A percentile compares a stretch with the other conserved stretches of the same genome.
Evolutionary conservation across 441 rosid species (phyloP).

Genomic region (Croton setiger): DNA sequence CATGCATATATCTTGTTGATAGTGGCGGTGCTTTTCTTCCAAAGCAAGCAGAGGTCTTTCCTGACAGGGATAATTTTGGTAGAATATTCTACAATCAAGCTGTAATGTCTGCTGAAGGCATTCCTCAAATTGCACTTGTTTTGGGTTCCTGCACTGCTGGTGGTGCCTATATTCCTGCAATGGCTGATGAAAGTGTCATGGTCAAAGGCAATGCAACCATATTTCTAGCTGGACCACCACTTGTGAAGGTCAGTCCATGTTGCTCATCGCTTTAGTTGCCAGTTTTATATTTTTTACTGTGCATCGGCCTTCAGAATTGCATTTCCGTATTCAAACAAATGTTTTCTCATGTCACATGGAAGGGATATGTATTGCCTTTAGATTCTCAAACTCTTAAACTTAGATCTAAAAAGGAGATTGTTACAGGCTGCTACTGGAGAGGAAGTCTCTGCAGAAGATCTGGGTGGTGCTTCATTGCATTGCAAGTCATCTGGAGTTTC

Average conservation of each 20-base stretch:
- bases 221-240: constrained; percentile 97
- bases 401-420: constrained; percentile 35
- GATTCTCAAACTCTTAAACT: constrained; percentile 16
- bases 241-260: constrained; percentile 68
- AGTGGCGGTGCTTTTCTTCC: constrained; percentile 99
- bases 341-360: neutral
- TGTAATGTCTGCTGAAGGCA: constrained; percentile 88
- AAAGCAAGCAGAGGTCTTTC: constrained; percentile 95
- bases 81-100: constrained; percentile 95
- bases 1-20: constrained; percentile 92
- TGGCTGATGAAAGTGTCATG: constrained; percentile 99
- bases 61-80: constrained; percentile 95
- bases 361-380: neutral
- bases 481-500: constrained; percentile 98
- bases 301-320: neutral
- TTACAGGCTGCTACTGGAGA: constrained; percentile 98
- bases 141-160: constrained; percentile 97
- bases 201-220: constrained; percentile 97
- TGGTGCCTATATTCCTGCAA: constrained; percentile 98
- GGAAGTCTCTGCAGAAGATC: constrained; percentile 92
- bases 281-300: neutral
- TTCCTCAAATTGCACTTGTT: constrained; percentile 93
- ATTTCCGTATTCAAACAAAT: neutral
- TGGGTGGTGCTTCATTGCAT: constrained; percentile 89
- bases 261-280: constrained; percentile 13